Percentiles rank a stretch among this genome's conserved stretches.
Conservation (phyloP, 345 rosid species). For the Stellera chamaejasme region DNA sequence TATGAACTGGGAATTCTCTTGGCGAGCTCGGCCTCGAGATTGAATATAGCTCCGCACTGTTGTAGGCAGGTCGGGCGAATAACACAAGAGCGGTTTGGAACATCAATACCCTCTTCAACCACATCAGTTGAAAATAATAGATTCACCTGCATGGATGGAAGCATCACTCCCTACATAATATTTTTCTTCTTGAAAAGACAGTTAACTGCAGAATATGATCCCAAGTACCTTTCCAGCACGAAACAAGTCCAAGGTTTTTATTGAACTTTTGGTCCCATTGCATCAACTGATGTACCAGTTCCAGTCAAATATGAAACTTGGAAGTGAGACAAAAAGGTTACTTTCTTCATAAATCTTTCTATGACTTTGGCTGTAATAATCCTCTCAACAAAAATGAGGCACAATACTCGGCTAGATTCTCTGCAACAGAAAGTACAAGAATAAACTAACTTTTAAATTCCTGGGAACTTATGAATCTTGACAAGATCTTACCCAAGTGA, state of each 20-base stretch:
- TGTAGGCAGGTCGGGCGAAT: constrained; percentile 79
- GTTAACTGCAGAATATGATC: constrained; percentile 1
- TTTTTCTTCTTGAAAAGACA: background rate
- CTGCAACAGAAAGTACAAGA: constrained; percentile 33
- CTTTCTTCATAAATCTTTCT: constrained; percentile 64
- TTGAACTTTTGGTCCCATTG: constrained; percentile 43
- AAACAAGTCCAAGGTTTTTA: constrained; percentile 51
- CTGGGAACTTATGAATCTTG: constrained; percentile 7
- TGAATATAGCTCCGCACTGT: constrained; percentile 70
- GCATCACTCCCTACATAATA: background rate
- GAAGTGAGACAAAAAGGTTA: constrained; percentile 40
- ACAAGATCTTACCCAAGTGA: constrained; percentile 53
- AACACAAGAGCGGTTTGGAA: constrained; percentile 58
- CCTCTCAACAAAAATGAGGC: constrained; percentile 78
- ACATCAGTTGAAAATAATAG: constrained; percentile 73
- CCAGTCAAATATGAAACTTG: constrained; percentile 52
- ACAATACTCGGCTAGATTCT: constrained; percentile 30
- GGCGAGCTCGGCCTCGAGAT: constrained; percentile 74
- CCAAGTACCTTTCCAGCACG: constrained; percentile 51
- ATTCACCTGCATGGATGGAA: constrained; percentile 42
- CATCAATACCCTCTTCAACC: constrained; percentile 67
- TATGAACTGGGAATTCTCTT: constrained; percentile 47
- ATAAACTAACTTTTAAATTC: constrained; percentile 8
- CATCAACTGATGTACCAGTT: constrained; percentile 43
- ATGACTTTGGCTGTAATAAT: constrained; percentile 67